phyloP scores from a whole-genome alignment of 768 basidiomycete species.

The Lenzites betulinus region DNA sequence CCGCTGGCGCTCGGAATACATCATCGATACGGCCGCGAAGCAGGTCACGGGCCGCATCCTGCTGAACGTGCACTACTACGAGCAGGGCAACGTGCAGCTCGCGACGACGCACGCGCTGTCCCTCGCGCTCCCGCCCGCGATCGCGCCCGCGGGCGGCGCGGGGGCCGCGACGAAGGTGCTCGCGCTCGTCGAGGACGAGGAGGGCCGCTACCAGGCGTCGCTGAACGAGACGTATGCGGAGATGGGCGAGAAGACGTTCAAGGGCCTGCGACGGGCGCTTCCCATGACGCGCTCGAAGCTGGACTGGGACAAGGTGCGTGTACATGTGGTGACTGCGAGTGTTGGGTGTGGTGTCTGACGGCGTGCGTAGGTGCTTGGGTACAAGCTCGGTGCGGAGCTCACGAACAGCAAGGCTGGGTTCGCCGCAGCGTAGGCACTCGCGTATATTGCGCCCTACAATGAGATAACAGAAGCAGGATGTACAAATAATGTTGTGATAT shows the following conservation, averaged over 20 bases:
- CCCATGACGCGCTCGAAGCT: constrained; percentile 92
- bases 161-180: constrained; percentile 70
- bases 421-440: constrained; percentile 27
- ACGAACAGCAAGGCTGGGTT: constrained; percentile 65
- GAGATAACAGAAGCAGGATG: constrained; percentile 10
- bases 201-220: constrained; percentile 75
- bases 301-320: constrained; percentile 88
- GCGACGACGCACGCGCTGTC: constrained; percentile 70
- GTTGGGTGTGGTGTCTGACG: not conserved
- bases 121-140: constrained; percentile 61
- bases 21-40: constrained; percentile 64
- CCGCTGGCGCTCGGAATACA: constrained; percentile 90
- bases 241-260: constrained; percentile 94
- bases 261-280: constrained; percentile 83
- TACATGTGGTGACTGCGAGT: not conserved
- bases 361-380: constrained; percentile 47
- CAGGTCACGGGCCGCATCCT: constrained; percentile 72
- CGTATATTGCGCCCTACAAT: not conserved
- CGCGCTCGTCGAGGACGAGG: constrained; percentile 80
- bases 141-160: constrained; percentile 51
- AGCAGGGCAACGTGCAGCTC: constrained; percentile 96
- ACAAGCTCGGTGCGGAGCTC: constrained; percentile 78
- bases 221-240: constrained; percentile 83
- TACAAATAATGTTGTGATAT: constrained; percentile 17
- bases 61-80: constrained; percentile 94